phyloP scores from a whole-genome alignment of 495 filamentous ascomycete species.

The Hypomontagnella submonticulosa region DNA sequence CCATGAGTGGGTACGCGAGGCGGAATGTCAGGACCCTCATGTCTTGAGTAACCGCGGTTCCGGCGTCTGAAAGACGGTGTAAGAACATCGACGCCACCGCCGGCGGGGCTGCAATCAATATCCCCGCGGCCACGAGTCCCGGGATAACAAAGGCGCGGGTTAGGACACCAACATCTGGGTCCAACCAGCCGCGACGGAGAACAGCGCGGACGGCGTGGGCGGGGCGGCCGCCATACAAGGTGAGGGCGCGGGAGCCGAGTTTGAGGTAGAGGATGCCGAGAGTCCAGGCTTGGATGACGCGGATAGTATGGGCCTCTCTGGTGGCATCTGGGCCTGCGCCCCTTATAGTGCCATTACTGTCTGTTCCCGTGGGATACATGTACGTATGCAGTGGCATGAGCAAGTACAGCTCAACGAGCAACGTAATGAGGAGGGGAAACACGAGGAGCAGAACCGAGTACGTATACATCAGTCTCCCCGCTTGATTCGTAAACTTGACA shows the following conservation, averaged over 20 bases:
- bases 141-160: constrained; percentile 88
- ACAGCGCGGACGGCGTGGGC: constrained; percentile 80
- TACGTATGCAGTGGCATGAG: constrained; percentile 91
- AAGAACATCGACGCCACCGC: constrained; percentile 49
- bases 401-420: constrained; percentile 87
- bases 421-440: constrained; percentile 83
- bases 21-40: constrained; percentile 71
- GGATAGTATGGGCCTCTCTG: constrained; percentile 73
- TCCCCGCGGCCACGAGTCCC: constrained; percentile 63
- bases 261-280: constrained; percentile 93
- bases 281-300: constrained; percentile 93
- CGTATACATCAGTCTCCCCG: constrained; percentile 72
- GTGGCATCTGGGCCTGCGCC: constrained; percentile 22
- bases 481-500: constrained; percentile 37
- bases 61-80: constrained; percentile 43
- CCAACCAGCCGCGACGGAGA: constrained; percentile 79
- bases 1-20: constrained; percentile 74
- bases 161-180: constrained; percentile 80
- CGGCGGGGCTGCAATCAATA: constrained; percentile 69
- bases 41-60: constrained; percentile 50
- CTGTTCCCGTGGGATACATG: constrained; percentile 58
- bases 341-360: constrained; percentile 54
- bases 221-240: constrained; percentile 71
- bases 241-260: constrained; percentile 76
- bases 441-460: constrained; percentile 75